Evolutionary conservation across 2,329 filamentous ascomycete species (phyloP).

Genomic region (Tolypocladium album): DNA sequence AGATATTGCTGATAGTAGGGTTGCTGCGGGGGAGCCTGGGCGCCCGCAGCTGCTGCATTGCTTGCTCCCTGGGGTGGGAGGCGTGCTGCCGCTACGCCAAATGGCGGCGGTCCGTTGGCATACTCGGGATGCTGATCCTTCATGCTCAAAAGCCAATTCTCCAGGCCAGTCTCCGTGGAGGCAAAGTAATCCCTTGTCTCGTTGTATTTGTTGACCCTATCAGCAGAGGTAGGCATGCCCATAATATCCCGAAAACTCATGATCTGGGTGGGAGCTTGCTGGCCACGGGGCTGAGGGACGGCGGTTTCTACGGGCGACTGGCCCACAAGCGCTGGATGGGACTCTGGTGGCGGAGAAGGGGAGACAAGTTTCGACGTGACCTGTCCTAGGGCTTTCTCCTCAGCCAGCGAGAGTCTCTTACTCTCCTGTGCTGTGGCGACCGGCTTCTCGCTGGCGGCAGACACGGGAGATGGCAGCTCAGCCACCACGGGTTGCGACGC

Average conservation of each 20-base stretch:
- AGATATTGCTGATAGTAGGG: conserved; percentile 48
- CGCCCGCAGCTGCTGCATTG: conserved; percentile 10
- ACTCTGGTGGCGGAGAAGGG: conserved; percentile 25
- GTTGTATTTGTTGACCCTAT: conserved; percentile 66
- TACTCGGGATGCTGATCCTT: conserved; percentile 37
- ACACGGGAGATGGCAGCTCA: conserved; percentile 34
- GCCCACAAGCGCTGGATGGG: conserved; percentile 20
- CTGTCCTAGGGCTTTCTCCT: conserved; percentile 31
- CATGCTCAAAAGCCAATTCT: conserved; percentile 40
- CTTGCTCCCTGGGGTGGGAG: conserved; percentile 8
- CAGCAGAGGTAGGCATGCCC: conserved; percentile 49
- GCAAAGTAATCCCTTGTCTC: conserved; percentile 63
- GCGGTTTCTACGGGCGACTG: conserved; percentile 7
- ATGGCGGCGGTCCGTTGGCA: conserved; percentile 22
- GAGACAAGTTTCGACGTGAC: conserved; percentile 22
- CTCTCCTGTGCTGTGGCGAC: conserved; percentile 10
- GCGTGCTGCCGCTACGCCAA: conserved; percentile 10
- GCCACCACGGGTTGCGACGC: conserved; percentile 5
- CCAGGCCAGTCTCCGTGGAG: conserved; percentile 63
- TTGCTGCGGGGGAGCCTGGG: conserved; percentile 23
- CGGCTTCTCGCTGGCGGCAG: conserved; percentile 21
- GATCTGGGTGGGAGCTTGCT: conserved; percentile 17
- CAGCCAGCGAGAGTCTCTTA: conserved; percentile 27
- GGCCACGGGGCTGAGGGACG: background rate
- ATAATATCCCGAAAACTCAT: conserved; percentile 69